Conservation (phyloP, 345 rosid species). For the Salix caprea region DNA sequence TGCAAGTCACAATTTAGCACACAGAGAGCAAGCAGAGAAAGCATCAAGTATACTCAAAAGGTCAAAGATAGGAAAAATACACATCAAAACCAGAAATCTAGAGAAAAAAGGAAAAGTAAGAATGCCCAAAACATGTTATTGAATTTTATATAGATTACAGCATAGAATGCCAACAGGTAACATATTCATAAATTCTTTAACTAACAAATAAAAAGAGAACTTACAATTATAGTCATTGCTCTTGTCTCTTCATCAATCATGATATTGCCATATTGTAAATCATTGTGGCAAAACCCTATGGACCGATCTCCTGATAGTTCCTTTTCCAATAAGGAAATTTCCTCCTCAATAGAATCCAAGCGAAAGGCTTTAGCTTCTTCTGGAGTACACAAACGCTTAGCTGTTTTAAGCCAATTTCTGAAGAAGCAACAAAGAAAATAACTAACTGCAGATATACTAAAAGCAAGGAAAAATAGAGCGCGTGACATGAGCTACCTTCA, state of each 20-base stretch:
- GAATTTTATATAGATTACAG: neutral
- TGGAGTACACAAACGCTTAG: conserved; percentile 13
- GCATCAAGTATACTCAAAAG: neutral
- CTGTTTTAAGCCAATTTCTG: conserved; percentile 29
- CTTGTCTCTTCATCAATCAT: conserved; percentile 30
- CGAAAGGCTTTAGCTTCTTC: conserved; percentile 22
- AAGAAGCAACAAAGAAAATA: neutral
- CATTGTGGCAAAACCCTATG: conserved; percentile 32
- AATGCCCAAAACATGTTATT: neutral
- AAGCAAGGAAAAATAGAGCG: neutral
- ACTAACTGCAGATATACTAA: neutral
- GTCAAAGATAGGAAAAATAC: neutral
- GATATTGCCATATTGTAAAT: conserved; percentile 33
- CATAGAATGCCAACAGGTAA: neutral
- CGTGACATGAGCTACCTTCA: neutral
- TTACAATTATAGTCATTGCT: conserved; percentile 26
- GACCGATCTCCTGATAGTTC: conserved; percentile 10
- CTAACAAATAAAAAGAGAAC: neutral
- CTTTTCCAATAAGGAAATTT: conserved; percentile 24
- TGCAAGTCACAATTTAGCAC: neutral
- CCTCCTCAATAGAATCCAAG: conserved; percentile 21
- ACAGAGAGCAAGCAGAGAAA: neutral
- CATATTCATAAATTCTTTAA: neutral
- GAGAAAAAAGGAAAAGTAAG: neutral
- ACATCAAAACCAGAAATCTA: neutral